These are phyloP conservation scores for Euphrasia confusa DNA, from an alignment of 257 asterid species.

Conservation along the genomic window DNA sequence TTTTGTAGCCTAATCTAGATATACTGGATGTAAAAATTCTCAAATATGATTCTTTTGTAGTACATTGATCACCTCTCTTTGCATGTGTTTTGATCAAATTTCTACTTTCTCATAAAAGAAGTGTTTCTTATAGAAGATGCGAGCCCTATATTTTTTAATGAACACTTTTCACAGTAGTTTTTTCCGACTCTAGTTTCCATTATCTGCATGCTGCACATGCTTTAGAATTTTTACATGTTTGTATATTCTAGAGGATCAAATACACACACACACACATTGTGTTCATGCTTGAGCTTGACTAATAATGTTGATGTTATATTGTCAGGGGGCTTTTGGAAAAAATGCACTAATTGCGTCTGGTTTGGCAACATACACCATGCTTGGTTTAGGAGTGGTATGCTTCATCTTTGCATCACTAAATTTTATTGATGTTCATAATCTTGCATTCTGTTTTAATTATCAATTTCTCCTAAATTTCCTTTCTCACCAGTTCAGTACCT, in stretches of 20 bases:
- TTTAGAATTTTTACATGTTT: not conserved
- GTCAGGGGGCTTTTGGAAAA: conserved; percentile 70
- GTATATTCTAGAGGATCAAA: no score
- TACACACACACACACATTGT: not conserved
- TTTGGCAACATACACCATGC: conserved; percentile 55
- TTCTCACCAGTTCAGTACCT: not conserved
- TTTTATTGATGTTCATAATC: conserved; percentile 4
- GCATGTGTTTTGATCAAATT: not conserved
- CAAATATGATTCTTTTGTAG: not conserved
- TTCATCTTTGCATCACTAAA: conserved; percentile 13
- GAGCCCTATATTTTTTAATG: not conserved
- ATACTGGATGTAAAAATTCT: not conserved
- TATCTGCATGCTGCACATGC: conserved; percentile 1
- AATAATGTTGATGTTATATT: conserved; percentile 10
- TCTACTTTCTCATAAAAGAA: not conserved
- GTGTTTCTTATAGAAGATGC: not conserved
- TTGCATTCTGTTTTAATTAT: conserved; percentile 5
- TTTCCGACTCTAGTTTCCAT: not conserved
- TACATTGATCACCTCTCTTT: not conserved
- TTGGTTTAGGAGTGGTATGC: conserved; percentile 73
- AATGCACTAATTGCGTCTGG: conserved; percentile 51
- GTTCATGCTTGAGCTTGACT: not conserved
- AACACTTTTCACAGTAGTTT: no score
- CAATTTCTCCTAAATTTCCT: not conserved
- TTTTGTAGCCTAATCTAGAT: no score